Evolutionary conservation across 2,329 filamentous ascomycete genomes (phyloP).

Genomic region (Neocatenulostroma microsporum): DNA sequence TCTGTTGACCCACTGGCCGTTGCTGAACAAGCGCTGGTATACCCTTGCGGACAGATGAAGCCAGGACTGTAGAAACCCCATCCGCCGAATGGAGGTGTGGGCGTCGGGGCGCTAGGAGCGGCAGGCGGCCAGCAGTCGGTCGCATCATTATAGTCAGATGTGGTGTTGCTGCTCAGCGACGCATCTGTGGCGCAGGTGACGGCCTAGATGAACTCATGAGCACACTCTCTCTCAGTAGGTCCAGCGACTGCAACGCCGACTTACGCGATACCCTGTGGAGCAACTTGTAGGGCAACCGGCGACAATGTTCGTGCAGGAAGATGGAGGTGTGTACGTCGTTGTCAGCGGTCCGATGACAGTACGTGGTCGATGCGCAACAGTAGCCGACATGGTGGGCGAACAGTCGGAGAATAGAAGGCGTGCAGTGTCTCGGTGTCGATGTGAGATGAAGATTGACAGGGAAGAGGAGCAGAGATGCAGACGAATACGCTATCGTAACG

Average conservation of each 20-base stretch:
- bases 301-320: neutral
- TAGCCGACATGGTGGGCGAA: slow-evolving; percentile 1
- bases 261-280: neutral
- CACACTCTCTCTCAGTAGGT: no score
- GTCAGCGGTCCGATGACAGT: neutral
- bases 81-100: no score
- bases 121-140: slow-evolving; percentile 1
- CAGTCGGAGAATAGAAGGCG: no score
- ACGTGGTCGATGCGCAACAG: neutral
- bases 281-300: neutral
- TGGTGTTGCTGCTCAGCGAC: neutral
- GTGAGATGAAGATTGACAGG: no score
- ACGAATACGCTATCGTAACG: no score
- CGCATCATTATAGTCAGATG: neutral
- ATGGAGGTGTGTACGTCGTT: neutral
- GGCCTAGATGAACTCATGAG: no score
- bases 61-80: no score
- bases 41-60: neutral
- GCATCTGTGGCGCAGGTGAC: neutral
- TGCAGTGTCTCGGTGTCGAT: no score
- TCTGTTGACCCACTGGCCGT: neutral
- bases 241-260: neutral
- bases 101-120: neutral
- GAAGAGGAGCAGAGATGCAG: no score
- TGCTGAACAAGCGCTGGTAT: slow-evolving; percentile 1